Evolutionary conservation across 2,329 filamentous ascomycete genomes (phyloP).

Genomic region (Paracoccidioides lutzii): DNA sequence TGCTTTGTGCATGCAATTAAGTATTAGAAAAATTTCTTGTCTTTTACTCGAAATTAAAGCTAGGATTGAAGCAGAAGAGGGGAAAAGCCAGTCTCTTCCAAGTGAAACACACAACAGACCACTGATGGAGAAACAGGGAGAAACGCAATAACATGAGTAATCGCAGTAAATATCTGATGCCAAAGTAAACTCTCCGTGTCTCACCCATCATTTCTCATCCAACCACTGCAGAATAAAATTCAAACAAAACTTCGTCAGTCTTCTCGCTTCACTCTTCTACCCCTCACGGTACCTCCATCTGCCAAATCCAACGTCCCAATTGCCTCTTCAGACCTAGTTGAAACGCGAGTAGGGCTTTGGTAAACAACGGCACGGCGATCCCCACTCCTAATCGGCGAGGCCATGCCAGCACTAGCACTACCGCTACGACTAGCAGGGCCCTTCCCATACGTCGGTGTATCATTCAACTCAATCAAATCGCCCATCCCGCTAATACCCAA

Average conservation of each 20-base stretch:
- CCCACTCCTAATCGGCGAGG: background rate
- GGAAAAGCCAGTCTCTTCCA: no score
- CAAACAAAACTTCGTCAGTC: background rate
- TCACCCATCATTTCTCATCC: no score
- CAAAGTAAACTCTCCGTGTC: no score
- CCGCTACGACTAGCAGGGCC: background rate
- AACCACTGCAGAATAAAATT: no score
- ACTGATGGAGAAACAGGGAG: no score
- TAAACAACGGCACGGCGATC: background rate
- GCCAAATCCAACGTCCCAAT: background rate
- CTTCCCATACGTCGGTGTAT: conserved; percentile 16
- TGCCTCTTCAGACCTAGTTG: background rate
- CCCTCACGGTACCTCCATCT: background rate
- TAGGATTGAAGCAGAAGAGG: no score
- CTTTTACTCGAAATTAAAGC: no score
- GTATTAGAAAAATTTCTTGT: no score
- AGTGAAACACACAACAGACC: no score
- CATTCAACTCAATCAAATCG: conserved; percentile 34
- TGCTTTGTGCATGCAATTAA: no score
- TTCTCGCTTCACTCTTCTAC: background rate
- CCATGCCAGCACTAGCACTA: background rate
- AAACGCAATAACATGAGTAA: no score
- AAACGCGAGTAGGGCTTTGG: background rate
- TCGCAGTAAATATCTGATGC: no score
- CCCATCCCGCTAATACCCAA: conserved; percentile 22